Conservation (phyloP, 345 rosid species). For the Eucalyptus urophylla region DNA sequence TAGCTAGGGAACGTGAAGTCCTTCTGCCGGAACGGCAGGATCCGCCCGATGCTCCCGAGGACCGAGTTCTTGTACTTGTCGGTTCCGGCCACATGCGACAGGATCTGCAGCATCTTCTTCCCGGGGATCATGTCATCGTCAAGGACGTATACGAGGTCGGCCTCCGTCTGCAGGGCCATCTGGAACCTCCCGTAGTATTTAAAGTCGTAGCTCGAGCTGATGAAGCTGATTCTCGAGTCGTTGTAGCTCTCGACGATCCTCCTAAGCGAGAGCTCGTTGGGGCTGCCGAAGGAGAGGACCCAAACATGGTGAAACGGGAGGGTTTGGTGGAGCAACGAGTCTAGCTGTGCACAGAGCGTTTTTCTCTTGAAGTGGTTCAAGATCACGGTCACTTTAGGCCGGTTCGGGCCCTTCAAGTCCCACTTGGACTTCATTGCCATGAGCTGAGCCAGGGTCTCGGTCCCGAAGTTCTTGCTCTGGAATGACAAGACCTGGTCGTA, state of each 20-base stretch:
- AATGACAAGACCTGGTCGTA: constrained; percentile 50
- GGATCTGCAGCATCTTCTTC: constrained; percentile 78
- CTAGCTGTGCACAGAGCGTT: constrained; percentile 88
- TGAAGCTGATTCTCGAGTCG: constrained; percentile 84
- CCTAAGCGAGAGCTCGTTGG: constrained; percentile 58
- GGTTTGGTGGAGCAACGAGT: constrained; percentile 77
- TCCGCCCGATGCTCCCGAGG: constrained; percentile 89
- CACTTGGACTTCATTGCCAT: constrained; percentile 83
- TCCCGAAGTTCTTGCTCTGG: constrained; percentile 45
- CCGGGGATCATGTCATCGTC: constrained; percentile 99
- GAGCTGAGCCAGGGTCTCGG: constrained; percentile 60
- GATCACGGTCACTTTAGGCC: constrained; percentile 74
- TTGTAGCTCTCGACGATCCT: constrained; percentile 73
- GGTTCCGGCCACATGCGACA: constrained; percentile 94
- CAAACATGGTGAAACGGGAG: constrained; percentile 89
- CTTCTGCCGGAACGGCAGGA: constrained; percentile 87
- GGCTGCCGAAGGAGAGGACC: constrained; percentile 91
- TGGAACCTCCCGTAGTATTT: constrained; percentile 98
- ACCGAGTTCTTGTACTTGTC: constrained; percentile 88
- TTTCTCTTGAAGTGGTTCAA: constrained; percentile 95
- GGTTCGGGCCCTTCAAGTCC: constrained; percentile 49
- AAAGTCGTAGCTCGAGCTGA: constrained; percentile 84
- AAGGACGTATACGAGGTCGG: constrained; percentile 71
- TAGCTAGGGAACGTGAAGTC: constrained; percentile 98
- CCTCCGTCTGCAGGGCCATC: constrained; percentile 88